Evolutionary conservation across 1,284 basidiomycete genomes (phyloP), one percentile per base, ranked within the genome.

Genomic region (Austroboletus rostrupii): DNA sequence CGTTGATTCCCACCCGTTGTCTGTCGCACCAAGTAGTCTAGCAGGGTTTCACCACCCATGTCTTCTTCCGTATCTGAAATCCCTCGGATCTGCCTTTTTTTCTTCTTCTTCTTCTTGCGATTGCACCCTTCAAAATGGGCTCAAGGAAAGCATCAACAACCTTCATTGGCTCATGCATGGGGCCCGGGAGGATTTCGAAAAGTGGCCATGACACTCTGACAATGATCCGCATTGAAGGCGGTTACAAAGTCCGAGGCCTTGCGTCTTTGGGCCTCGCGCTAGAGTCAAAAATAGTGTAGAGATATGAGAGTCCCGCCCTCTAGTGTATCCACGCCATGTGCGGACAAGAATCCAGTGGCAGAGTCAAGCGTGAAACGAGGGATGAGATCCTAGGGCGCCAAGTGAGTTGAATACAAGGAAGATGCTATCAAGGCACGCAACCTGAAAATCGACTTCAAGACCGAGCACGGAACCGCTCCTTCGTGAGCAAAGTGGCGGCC

Each of bases 1-100:
- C 10, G 11, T 29, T 26, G 8, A 37, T 17, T 55, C 68, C 49
- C 38, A 76, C 78, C 79, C 21, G 72, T 71, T 0, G 80, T 81
- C 26, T 72, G 62, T 12, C 71, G 66, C 19, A 83, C 65, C 39
- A 83, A 58, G 55, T 80, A 72, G 49, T 78, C 79, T 14, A 83
- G 58, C 13, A 83, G 57, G 0, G 76, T 77, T 29, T 71, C 73
- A 2, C 71, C 73, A 7, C 75, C 74, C 0, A 57, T 52, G 19
- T 50, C 53, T 17, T 55, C 52, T n/a, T 44, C 48, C 26, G 12
- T 12, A 19, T 43, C 40, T 1, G 43, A 43, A n/a, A 60, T 43
- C 16, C 54, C 63, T 26, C 60, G 59, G 41, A 57, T 53, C 12
- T 60, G 60, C 16, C 61, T 58, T 23, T 52, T 43, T 55, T 69